These are phyloP conservation scores for Arbutus unedo DNA, from an alignment of 148 eudicot genomes.

Conservation along the genomic window DNA sequence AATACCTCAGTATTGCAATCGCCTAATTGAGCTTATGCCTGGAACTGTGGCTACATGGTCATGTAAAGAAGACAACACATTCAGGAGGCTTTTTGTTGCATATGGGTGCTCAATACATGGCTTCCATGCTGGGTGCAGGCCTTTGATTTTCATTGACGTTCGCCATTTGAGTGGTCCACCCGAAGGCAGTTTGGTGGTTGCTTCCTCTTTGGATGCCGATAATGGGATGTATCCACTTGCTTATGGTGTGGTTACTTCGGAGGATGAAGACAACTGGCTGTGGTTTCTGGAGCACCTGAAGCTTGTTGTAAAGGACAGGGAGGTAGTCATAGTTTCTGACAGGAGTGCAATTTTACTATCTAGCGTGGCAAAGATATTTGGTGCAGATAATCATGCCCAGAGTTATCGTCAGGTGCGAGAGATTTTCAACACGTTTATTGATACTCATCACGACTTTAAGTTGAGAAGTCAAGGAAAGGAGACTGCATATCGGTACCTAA, in stretches of 20 bases:
- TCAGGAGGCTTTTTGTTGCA: slow-evolving; percentile 12
- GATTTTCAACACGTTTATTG: slow-evolving; percentile 4
- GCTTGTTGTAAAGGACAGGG: slow-evolving; percentile 3
- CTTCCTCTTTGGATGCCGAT: slow-evolving; percentile 14
- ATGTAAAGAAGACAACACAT: slow-evolving; percentile 9
- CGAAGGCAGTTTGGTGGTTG: slow-evolving; percentile 5
- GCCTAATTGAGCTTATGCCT: not conserved
- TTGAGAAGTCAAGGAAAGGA: slow-evolving; percentile 10
- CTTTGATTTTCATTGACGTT: slow-evolving; percentile 13
- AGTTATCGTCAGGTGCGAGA: slow-evolving; percentile 6
- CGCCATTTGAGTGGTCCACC: slow-evolving; percentile 4
- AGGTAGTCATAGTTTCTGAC: slow-evolving; percentile 15
- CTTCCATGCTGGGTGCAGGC: slow-evolving; percentile 15
- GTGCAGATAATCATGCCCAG: slow-evolving; percentile 11
- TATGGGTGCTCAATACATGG: slow-evolving; percentile 13
- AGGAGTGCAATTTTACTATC: not conserved
- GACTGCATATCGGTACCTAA: slow-evolving; percentile 9
- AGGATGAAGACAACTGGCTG: slow-evolving; percentile 8
- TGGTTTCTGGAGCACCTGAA: slow-evolving; percentile 14
- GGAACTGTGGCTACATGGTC: slow-evolving; percentile 14
- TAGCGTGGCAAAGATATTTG: slow-evolving; percentile 8
- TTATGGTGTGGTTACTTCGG: slow-evolving; percentile 9
- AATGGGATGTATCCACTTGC: slow-evolving; percentile 18
- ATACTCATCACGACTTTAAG: not conserved
- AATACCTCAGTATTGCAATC: slow-evolving; percentile 12